These are phyloP conservation scores for Camelina laxa DNA, from an alignment of 345 rosid species.

Conservation along the genomic window DNA sequence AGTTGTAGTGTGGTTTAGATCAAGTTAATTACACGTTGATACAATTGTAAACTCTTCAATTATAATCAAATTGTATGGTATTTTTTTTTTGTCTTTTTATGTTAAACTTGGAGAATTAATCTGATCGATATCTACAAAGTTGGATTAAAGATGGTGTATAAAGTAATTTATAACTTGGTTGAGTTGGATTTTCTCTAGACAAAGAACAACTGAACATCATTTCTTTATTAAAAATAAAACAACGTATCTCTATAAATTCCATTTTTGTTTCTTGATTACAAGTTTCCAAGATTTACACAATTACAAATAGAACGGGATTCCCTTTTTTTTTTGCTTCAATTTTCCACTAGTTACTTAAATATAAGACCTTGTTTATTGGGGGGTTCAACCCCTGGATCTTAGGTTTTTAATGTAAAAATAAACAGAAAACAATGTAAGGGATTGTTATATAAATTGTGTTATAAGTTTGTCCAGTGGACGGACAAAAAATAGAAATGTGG, in stretches of 20 bases:
- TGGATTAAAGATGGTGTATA: background rate
- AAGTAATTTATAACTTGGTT: background rate
- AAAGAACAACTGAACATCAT: too few species aligned
- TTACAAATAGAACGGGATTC: background rate
- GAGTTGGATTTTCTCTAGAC: too few species aligned
- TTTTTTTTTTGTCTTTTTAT: background rate
- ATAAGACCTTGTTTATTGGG: too few species aligned
- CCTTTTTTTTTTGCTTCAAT: background rate
- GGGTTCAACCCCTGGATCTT: too few species aligned
- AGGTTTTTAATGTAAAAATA: too few species aligned
- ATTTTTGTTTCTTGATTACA: too few species aligned
- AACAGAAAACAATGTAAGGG: too few species aligned
- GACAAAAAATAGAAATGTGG: too few species aligned
- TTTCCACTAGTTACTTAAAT: too few species aligned
- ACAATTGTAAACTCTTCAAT: background rate
- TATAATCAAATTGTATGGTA: background rate
- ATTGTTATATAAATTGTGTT: too few species aligned
- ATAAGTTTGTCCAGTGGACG: too few species aligned
- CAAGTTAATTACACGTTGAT: conserved; percentile 7
- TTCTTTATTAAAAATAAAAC: too few species aligned
- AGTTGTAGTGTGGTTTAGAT: background rate
- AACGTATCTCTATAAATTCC: background rate
- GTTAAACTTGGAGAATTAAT: background rate
- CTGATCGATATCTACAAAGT: background rate
- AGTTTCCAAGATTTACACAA: background rate